Percentiles rank a stretch among this genome's conserved stretches.
Evolutionary conservation across 371 early-diverging fungal genomes (phyloP).

Genomic region (Chytridium lagenaria): DNA sequence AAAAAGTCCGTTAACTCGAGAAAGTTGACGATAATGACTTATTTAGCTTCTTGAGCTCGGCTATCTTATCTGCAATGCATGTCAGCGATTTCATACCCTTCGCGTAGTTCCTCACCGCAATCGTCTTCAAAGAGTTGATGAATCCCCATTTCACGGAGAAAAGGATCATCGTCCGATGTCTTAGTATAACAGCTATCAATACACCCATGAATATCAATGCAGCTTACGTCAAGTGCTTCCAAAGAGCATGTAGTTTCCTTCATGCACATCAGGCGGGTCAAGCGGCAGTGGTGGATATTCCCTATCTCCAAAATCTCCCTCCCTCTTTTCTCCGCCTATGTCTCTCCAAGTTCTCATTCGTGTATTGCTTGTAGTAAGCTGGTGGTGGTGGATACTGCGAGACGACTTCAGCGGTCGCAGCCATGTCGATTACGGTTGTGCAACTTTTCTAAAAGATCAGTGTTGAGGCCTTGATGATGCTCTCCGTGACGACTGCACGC

Average conservation of each 20-base stretch:
- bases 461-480: neutral
- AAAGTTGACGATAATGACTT: conserved; percentile 75
- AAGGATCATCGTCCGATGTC: conserved; percentile 66
- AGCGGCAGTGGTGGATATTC: conserved; percentile 57
- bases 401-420: neutral
- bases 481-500: neutral
- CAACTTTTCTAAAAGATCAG: neutral
- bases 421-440: neutral
- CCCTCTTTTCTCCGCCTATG: conserved; percentile 1
- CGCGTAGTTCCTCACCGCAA: conserved; percentile 13
- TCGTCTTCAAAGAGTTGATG: conserved; percentile 22
- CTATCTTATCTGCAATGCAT: conserved; percentile 63
- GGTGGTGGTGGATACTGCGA: conserved; percentile 43
- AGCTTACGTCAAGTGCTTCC: conserved; percentile 70
- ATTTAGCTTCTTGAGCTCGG: conserved; percentile 77
- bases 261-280: conserved; percentile 63
- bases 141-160: conserved; percentile 69
- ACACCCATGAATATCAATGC: too few relatives aligned
- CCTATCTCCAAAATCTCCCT: neutral
- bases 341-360: conserved; percentile 33
- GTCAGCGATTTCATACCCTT: neutral
- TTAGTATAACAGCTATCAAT: too few relatives aligned
- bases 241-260: conserved; percentile 71
- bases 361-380: conserved; percentile 36
- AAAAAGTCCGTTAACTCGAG: conserved; percentile 66